Conservation (phyloP, 2,329 filamentous ascomycete genomes). For the Sporothrix curviconia region DNA sequence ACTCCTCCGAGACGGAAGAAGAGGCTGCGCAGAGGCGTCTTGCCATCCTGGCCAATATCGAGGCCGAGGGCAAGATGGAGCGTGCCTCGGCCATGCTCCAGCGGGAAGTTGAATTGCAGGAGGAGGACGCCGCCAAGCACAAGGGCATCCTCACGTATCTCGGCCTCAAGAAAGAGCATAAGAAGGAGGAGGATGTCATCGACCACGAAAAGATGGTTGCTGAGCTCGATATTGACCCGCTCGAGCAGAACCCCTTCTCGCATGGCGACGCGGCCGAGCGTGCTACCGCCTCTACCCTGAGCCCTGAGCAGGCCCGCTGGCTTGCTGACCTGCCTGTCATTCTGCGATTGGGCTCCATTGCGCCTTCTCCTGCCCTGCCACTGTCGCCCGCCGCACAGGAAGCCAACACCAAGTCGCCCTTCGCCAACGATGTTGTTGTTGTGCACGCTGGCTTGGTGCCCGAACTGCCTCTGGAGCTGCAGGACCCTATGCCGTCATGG, state of each 20-base stretch:
- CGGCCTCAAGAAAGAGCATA: background rate
- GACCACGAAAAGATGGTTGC: slow-evolving; percentile 12
- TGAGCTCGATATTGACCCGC: slow-evolving; percentile 11
- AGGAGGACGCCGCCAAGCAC: background rate
- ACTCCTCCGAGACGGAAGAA: slow-evolving; percentile 3
- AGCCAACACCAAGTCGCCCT: slow-evolving; percentile 17
- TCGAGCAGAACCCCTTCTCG: slow-evolving; percentile 20
- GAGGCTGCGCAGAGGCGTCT: slow-evolving; percentile 7
- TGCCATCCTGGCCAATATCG: slow-evolving; percentile 7
- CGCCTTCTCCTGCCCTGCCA: slow-evolving; percentile 34
- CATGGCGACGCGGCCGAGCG: slow-evolving; percentile 38
- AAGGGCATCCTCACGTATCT: background rate
- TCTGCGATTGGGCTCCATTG: slow-evolving; percentile 55
- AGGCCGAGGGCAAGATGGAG: slow-evolving; percentile 15
- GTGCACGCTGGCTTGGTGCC: slow-evolving; percentile 86
- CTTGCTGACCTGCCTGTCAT: slow-evolving; percentile 70
- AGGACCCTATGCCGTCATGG: slow-evolving; percentile 82
- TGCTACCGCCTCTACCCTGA: slow-evolving; percentile 49
- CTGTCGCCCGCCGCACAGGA: slow-evolving; percentile 25
- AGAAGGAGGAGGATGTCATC: slow-evolving; percentile 13
- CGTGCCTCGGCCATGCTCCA: slow-evolving; percentile 19
- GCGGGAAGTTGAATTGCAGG: slow-evolving; percentile 19
- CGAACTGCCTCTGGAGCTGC: slow-evolving; percentile 60
- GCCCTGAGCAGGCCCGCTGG: slow-evolving; percentile 58
- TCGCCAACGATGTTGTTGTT: slow-evolving; percentile 50